Percentiles rank a stretch among this genome's conserved stretches.
Conservation (phyloP, 306 rosid species). For the Senna siamea region DNA sequence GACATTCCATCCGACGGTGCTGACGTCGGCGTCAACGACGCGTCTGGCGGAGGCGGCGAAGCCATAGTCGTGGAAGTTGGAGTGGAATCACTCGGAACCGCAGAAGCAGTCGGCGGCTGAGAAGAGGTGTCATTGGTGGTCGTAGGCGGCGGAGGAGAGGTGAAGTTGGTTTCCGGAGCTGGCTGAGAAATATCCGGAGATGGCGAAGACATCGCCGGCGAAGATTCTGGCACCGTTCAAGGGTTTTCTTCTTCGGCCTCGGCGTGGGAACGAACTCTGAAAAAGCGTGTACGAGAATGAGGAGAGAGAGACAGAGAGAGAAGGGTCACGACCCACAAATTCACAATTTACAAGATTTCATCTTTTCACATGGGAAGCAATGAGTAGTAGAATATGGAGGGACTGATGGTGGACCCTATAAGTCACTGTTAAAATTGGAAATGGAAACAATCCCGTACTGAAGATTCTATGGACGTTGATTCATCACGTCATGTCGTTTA, state of each 20-base stretch:
- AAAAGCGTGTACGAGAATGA: neutral
- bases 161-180: neutral
- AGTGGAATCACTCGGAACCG: neutral
- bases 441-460: neutral
- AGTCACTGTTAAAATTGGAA: neutral
- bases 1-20: neutral
- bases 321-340: too few species aligned
- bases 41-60: neutral
- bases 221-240: neutral
- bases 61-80: neutral
- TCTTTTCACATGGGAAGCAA: neutral
- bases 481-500: neutral
- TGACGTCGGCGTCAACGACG: neutral
- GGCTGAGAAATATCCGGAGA: neutral
- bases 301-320: neutral
- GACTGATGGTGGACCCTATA: conserved; percentile 2
- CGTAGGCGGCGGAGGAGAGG: neutral
- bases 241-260: neutral
- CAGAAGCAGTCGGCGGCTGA: neutral
- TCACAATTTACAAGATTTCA: neutral
- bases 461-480: neutral
- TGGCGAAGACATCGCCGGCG: conserved; percentile 13
- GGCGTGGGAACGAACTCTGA: neutral
- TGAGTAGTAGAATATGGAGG: neutral
- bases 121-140: neutral